A percentile compares a stretch with the other conserved stretches of the same genome.
phyloP scores from a whole-genome alignment of 2,329 filamentous ascomycete genomes.

The Tolypocladium pustulatum region DNA sequence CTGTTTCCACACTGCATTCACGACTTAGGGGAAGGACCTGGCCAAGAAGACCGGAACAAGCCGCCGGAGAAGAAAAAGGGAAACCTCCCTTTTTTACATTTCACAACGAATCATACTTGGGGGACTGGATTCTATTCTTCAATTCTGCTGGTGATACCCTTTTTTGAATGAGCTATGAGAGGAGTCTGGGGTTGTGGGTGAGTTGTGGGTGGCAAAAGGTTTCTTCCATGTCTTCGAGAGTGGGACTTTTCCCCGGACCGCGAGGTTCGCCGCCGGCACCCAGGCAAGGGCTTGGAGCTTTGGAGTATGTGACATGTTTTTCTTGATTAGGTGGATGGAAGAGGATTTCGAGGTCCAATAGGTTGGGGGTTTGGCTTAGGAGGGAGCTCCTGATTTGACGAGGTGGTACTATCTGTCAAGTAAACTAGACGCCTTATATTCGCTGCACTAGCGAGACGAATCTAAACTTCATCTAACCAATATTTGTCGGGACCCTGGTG shows the following conservation, averaged over 20 bases:
- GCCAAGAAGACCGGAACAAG: neutral
- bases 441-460: neutral
- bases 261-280: neutral
- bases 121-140: conserved; percentile 13
- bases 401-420: neutral
- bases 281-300: neutral
- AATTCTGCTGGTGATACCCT: conserved; percentile 24
- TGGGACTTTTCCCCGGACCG: neutral
- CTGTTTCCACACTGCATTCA: conserved; percentile 10
- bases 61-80: neutral
- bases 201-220: neutral
- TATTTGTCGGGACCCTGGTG: too few relatives aligned
- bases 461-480: neutral
- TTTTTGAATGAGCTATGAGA: conserved; percentile 9
- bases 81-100: conserved; percentile 6
- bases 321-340: neutral
- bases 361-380: neutral
- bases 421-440: neutral
- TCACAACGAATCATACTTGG: conserved; percentile 6
- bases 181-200: neutral
- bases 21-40: neutral
- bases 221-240: neutral
- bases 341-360: neutral
- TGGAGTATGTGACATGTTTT: neutral
- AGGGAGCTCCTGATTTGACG: neutral